These are phyloP conservation scores for Nigrospora oryzae DNA, from an alignment of 2,329 filamentous ascomycete genomes.

Conservation along the genomic window DNA sequence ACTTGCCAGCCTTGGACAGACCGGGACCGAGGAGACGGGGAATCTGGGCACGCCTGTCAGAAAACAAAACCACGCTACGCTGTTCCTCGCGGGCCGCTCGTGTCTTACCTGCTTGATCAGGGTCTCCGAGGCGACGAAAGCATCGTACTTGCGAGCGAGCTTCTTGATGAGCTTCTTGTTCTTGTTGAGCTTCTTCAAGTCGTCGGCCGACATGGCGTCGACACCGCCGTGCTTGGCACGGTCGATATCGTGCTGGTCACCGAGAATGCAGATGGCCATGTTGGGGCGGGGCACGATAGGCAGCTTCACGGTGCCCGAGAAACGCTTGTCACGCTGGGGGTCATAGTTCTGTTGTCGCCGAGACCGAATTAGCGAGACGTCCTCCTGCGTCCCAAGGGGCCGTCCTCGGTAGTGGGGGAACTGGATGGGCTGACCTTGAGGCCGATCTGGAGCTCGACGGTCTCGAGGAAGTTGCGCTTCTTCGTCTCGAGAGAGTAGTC, in stretches of 20 bases:
- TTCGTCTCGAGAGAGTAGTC: conserved; percentile 93
- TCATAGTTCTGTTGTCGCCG: conserved; percentile 75
- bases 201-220: conserved; percentile 96
- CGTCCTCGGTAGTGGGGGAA: background rate
- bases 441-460: conserved; percentile 80
- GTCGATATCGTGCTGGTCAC: conserved; percentile 93
- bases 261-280: conserved; percentile 68
- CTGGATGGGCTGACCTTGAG: conserved; percentile 57
- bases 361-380: conserved; percentile 30
- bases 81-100: too few species aligned
- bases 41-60: too few species aligned
- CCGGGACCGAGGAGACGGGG: conserved; percentile 98
- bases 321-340: conserved; percentile 99
- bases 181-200: conserved; percentile 99
- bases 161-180: conserved; percentile 99
- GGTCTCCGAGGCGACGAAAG: conserved; percentile 93
- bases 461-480: conserved; percentile 98
- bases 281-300: conserved; percentile 83
- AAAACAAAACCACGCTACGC: too few species aligned
- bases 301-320: conserved; percentile 97
- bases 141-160: conserved; percentile 99
- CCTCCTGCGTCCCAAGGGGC: background rate
- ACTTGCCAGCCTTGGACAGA: conserved; percentile 99
- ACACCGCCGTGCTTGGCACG: conserved; percentile 98
- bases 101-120: conserved; percentile 89